Evolutionary conservation across 2,329 filamentous ascomycete genomes (phyloP), one percentile per base, ranked within the genome.

Genomic region (Fusarium agapanthi): DNA sequence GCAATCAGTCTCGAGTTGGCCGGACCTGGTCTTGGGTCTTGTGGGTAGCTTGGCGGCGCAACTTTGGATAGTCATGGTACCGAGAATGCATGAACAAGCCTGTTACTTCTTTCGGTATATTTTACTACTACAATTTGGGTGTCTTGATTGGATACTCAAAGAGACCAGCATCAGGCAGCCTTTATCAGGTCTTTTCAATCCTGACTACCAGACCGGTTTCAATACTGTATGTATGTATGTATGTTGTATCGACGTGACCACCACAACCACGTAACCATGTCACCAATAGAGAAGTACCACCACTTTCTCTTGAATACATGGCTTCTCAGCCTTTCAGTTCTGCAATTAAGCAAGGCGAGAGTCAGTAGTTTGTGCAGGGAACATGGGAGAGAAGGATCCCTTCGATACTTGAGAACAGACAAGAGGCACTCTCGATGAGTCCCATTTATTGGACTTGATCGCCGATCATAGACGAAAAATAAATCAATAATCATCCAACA

Each of bases 111-210:
- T 50, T 57, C n/a, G 35, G 40, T 59, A 22, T 55, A 61, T 53
- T 69, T 77, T 72, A 63, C 71, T 77, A 77, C 75, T 72, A 54
- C n/a, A 56, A 55, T 58, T 26, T 56, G 28, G 41, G 50, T 51
- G 18, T 41, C 61, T 68, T 72, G 65, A 75, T 76, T 76, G 75
- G 73, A 53, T 55, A 59, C 50, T 54, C 50, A 10, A 26, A 60
- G 41, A 47, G 26, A 50, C 55, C 51, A 71, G 67, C 53, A 32
- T 53, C 70, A 70, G 54, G 28, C 54, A 57, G 32, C 54, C 54
- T 26, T 48, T 20, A 48, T 48, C 40, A 50, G 55, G 72, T 67
- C 67, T 72, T 69, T 68, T 61, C 35, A 57, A 67, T 58, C 54
- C 61, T 70, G 50, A 41, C 54, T 40, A 48, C 44, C 61, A 61